Evolutionary conservation across 805 yeast genomes (phyloP), one percentile per base, ranked within the genome.

Genomic region (Hanseniaspora lachancei): DNA sequence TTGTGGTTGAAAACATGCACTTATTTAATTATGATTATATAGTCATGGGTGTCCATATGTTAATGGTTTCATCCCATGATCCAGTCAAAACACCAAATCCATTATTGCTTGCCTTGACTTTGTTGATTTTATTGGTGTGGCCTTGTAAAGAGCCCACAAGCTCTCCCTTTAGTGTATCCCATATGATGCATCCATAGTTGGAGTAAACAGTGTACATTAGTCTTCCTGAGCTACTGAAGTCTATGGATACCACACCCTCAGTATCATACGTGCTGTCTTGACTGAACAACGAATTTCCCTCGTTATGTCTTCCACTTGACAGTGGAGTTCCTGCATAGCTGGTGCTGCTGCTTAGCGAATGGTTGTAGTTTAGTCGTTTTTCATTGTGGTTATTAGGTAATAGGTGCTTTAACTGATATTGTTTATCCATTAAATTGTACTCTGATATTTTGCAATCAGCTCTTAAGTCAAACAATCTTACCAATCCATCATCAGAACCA

Each of bases 31-130:
- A 32, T 13, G 2, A 32, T 39, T 55, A 63, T 54, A 57, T 52
- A 58, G 62, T 66, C 18, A 57, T 54, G n/a, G 77, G 74, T 0
- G 77, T 68, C 89, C 89, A 85, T 1, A 85, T 70, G 60, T 78
- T 79, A 60, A 84, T 75, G 1, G 89, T 80, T 8, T 81, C 68
- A 64, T 87, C 95, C 85, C 95, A 83, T 1, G 91, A 83, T 1
- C 86, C 83, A 1, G 95, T 85, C 56, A 83, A 81, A 10, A 89
- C 74, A 0, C 84, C 89, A 23, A 77, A 64, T 0, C 96, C 96
- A 67, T 87, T 86, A 0, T 81, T 81, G 60, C 89, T 78, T 1
- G 82, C 75, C 40, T 73, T 70, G 2, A 89, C 83, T 61, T 79
- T 79, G 51, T 81, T 79, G 10, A 85, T 76, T 48, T 82, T 73